These are phyloP conservation scores for Rhododendron griersonianum DNA, from an alignment of 148 eudicot species.

Conservation along the genomic window DNA sequence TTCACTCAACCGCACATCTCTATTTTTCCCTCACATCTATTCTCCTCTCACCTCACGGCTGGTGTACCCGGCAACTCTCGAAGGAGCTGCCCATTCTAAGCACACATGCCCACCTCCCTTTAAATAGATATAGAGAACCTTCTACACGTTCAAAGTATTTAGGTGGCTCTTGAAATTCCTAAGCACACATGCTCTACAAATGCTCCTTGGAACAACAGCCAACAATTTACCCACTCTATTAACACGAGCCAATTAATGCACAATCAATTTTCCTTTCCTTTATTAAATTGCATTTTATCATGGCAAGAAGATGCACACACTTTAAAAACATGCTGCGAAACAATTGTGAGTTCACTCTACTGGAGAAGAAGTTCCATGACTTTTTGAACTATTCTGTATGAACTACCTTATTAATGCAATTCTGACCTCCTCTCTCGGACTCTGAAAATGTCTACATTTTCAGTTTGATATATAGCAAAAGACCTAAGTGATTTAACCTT, in stretches of 20 bases:
- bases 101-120: background rate
- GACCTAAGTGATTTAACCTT: background rate
- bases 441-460: background rate
- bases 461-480: background rate
- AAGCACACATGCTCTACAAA: background rate
- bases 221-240: background rate
- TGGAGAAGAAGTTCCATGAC: background rate
- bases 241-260: background rate
- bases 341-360: background rate
- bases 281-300: background rate
- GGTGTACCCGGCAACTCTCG: background rate
- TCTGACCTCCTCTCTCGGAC: background rate
- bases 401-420: background rate
- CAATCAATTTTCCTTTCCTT: background rate
- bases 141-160: background rate
- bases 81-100: background rate
- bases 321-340: background rate
- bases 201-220: background rate
- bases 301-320: background rate
- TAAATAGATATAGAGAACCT: background rate
- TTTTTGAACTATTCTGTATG: background rate
- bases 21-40: background rate
- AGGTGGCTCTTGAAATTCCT: background rate
- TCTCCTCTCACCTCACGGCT: background rate
- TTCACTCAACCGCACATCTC: background rate